Evolutionary conservation across 176 grass and related monocot species (phyloP), one percentile per base, ranked within the genome.

Genomic region (Oryza australiensis): DNA sequence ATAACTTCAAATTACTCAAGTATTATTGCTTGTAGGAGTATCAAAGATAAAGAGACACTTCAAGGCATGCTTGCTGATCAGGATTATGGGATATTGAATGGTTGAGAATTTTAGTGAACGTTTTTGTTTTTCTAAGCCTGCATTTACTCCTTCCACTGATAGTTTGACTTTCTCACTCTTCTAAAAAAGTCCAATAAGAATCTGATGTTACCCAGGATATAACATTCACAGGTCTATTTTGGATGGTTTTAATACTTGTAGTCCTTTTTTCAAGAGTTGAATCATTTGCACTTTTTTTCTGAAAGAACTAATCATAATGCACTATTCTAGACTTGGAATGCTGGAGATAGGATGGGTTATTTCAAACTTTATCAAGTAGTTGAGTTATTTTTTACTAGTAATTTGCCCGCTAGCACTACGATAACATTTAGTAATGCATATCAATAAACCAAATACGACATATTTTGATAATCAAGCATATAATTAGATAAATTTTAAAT

Each of bases 1-100:
- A 84, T 6, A 27, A 66, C 43, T 45, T 82, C 11, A 77, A 69
- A 64, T 63, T 28, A 80, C 51, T 73, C 15, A 66, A 27, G 26
- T 63, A 34, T 34, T 38, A 45, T 16, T 59, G 51, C 9, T 63
- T 12, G 2, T 28, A 40, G 22, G 48, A 75, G 27, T 41, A 42
- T 62, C 49, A 43, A 71, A 71, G 18, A 23, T 72, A 69, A 30
- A 43, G 5, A 72, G 42, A 13, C 4, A 22, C 13, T 20, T 38
- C 40, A n/a, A 62, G 53, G 22, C 73, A 76, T 62, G 20, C 13
- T 67, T 75, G 49, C 22, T 59, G 22, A 59, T 59, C 20, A 23
- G 8, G 13, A 75, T 7, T 55, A 29, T 28, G 62, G 40, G 40
- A 2, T 35, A 3, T 48, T 10, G 15, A 75, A 83, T 55, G 59